These are phyloP conservation scores for Agapanthus africanus DNA, from an alignment of 106 monocot genomes.

Conservation along the genomic window DNA sequence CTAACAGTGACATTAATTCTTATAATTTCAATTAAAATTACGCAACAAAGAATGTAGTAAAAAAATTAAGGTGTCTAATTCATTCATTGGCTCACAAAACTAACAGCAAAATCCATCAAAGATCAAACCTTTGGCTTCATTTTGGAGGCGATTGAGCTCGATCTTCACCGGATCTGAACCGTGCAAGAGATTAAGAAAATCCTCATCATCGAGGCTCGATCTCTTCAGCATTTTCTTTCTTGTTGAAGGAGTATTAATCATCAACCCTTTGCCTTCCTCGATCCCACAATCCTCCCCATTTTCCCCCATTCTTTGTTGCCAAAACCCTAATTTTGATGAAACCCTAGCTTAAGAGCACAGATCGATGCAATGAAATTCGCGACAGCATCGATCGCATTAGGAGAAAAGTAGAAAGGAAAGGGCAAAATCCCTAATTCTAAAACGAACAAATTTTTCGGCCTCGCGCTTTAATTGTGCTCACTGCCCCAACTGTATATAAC, in stretches of 20 bases:
- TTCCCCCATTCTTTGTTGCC: background rate
- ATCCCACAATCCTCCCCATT: background rate
- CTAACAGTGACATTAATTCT: too few relatives aligned
- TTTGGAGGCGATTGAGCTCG: slow-evolving; percentile 69
- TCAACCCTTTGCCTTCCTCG: slow-evolving; percentile 1
- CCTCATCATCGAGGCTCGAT: slow-evolving; percentile 51
- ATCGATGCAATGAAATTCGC: background rate
- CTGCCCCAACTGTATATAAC: slow-evolving; percentile 14
- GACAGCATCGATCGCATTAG: background rate
- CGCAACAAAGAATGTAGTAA: too few relatives aligned
- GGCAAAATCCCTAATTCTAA: background rate
- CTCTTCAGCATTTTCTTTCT: slow-evolving; percentile 33
- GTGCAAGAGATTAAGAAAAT: slow-evolving; percentile 44
- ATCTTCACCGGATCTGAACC: slow-evolving; percentile 78
- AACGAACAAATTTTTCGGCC: background rate
- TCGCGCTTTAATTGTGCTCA: background rate
- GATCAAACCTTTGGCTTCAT: slow-evolving; percentile 68
- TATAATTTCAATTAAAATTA: too few relatives aligned
- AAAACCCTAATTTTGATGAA: background rate
- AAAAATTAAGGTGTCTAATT: too few relatives aligned
- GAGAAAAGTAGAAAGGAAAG: background rate
- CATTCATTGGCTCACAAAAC: too few relatives aligned
- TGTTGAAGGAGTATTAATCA: background rate
- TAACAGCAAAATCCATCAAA: too few relatives aligned
- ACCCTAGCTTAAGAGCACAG: background rate